Conservation (phyloP, 768 basidiomycete species). For the Tephrocybe sp. region DNA sequence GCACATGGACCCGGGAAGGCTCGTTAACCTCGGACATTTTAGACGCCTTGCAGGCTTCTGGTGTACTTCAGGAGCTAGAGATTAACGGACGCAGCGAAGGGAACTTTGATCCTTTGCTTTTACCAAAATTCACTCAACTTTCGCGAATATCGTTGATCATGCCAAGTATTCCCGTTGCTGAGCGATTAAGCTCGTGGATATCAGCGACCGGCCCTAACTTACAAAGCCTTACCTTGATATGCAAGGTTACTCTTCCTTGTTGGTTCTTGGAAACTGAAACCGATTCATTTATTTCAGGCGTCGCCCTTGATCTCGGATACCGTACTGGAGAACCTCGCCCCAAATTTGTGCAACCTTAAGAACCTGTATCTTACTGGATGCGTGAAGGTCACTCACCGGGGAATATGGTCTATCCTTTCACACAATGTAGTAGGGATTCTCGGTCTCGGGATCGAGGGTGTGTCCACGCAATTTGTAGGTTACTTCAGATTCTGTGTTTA, state of each 20-base stretch:
- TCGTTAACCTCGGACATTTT: constrained; percentile 63
- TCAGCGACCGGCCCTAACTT: constrained; percentile 42
- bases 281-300: constrained; percentile 35
- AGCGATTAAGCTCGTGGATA: constrained; percentile 51
- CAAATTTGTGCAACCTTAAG: constrained; percentile 47
- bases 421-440: constrained; percentile 44
- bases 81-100: constrained; percentile 66
- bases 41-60: constrained; percentile 41
- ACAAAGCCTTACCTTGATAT: constrained; percentile 60
- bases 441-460: constrained; percentile 57
- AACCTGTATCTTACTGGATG: constrained; percentile 66
- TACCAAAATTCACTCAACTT: constrained; percentile 51
- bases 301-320: constrained; percentile 59
- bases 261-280: neutral
- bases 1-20: constrained; percentile 81
- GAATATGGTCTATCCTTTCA: constrained; percentile 51
- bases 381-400: constrained; percentile 60
- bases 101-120: constrained; percentile 51
- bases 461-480: constrained; percentile 59
- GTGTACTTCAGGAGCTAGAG: constrained; percentile 53
- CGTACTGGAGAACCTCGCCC: constrained; percentile 48
- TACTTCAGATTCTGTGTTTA: neutral
- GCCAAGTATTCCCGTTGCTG: constrained; percentile 58
- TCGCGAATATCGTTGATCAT: constrained; percentile 67
- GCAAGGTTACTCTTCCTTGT: constrained; percentile 47